A percentile compares a stretch with the other conserved stretches of the same genome.
Conservation (phyloP, 495 filamentous ascomycete genomes). For the Thozetella sp. region DNA sequence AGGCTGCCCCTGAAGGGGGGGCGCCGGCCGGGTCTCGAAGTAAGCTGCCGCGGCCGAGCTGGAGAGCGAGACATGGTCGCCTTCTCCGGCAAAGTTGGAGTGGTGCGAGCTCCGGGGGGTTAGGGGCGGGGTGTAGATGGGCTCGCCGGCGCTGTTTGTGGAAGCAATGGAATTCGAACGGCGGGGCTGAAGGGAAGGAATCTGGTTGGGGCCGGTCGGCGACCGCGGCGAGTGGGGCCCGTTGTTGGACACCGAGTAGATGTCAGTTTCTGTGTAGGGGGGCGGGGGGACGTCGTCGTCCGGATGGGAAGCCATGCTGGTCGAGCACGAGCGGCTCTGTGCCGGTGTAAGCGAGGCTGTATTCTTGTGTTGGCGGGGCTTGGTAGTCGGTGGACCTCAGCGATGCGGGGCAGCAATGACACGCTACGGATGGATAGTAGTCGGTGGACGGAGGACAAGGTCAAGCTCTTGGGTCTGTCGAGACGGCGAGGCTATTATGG, state of each 20-base stretch:
- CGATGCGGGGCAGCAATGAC: no score
- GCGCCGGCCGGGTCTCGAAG: conserved; percentile 38
- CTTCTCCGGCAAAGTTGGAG: conserved; percentile 23
- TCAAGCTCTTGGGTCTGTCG: no score
- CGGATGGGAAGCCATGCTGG: conserved; percentile 18
- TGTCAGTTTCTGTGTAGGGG: conserved; percentile 52
- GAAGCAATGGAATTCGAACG: conserved; percentile 26
- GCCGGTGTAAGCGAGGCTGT: background rate
- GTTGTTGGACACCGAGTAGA: conserved; percentile 34
- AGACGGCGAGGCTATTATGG: no score
- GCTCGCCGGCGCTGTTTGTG: conserved; percentile 24
- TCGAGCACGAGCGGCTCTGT: no score
- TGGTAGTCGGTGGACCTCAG: no score
- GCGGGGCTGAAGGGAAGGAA: conserved; percentile 7
- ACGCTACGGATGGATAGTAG: no score
- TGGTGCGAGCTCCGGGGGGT: conserved; percentile 34
- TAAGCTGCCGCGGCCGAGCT: conserved; percentile 31
- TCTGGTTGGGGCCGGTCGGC: conserved; percentile 2
- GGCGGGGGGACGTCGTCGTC: conserved; percentile 44
- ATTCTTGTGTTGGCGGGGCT: background rate
- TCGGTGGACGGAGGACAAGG: no score
- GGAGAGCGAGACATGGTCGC: conserved; percentile 18
- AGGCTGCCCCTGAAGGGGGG: conserved; percentile 3
- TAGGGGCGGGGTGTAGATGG: conserved; percentile 50
- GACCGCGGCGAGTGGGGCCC: conserved; percentile 9